phyloP scores from a whole-genome alignment of 495 filamentous ascomycete species.

The Corynascus novoguineensis region DNA sequence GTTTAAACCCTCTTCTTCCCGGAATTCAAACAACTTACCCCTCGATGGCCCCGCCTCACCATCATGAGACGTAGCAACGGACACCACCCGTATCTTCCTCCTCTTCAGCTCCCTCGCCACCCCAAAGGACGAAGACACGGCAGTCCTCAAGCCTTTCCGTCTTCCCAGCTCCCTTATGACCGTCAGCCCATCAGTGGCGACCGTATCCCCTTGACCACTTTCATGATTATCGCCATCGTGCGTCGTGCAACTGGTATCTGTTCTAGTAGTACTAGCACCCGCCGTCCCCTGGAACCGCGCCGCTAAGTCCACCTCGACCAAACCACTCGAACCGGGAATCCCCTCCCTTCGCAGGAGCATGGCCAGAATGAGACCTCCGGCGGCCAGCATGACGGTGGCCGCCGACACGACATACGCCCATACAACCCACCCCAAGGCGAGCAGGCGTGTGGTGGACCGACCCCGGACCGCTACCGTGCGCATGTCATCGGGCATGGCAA shows the following conservation, averaged over 20 bases:
- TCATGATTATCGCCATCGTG: too few species aligned
- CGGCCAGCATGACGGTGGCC: neutral
- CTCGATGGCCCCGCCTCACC: neutral
- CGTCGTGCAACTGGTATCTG: too few species aligned
- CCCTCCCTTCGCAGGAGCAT: neutral
- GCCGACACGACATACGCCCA: slow-evolving; percentile 1
- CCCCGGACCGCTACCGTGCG: neutral
- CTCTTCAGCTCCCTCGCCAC: slow-evolving; percentile 9
- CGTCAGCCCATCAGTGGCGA: neutral
- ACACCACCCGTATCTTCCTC: slow-evolving; percentile 6
- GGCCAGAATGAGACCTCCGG: neutral
- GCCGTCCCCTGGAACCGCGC: slow-evolving; percentile 5
- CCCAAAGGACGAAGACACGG: neutral
- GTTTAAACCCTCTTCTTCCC: neutral
- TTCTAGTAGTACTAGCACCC: too few species aligned
- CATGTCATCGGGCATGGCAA: slow-evolving; percentile 6
- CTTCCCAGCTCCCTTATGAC: neutral
- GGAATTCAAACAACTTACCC: neutral
- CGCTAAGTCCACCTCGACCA: slow-evolving; percentile 10
- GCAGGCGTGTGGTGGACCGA: neutral
- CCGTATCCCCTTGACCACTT: neutral
- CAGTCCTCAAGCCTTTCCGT: neutral
- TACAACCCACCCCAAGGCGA: neutral
- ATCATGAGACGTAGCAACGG: neutral
- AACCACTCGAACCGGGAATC: slow-evolving; percentile 2